Evolutionary conservation across 2,329 filamentous ascomycete species (phyloP).

Genomic region (Aspergillus quadricinctus): DNA sequence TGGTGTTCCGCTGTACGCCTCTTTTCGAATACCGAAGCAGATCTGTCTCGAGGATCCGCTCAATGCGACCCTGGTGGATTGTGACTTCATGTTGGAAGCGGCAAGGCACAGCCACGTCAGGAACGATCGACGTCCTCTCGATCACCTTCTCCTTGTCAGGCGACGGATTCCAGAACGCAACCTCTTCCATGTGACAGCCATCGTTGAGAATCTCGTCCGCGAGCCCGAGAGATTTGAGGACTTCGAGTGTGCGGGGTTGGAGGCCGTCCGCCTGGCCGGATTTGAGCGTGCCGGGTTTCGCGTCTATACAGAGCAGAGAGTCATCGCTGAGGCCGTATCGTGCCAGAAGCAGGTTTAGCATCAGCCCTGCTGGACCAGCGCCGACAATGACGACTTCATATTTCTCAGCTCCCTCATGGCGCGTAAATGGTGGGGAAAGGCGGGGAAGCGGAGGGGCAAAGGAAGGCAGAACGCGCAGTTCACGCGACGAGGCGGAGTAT

Average conservation of each 20-base stretch:
- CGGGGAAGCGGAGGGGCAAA: conserved; percentile 38
- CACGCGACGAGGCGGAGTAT: conserved; percentile 30
- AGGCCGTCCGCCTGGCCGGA: conserved; percentile 43
- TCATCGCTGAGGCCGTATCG: conserved; percentile 41
- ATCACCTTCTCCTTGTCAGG: conserved; percentile 50
- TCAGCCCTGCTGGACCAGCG: conserved; percentile 42
- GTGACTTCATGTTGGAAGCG: conserved; percentile 68
- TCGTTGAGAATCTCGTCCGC: conserved; percentile 37
- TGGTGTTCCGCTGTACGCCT: conserved; percentile 61
- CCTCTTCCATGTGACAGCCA: conserved; percentile 48
- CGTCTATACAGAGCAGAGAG: conserved; percentile 42
- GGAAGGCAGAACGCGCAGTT: conserved; percentile 38
- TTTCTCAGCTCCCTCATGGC: conserved; percentile 20
- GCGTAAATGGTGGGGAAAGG: conserved; percentile 20
- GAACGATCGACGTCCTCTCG: conserved; percentile 53
- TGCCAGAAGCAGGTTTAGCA: conserved; percentile 40
- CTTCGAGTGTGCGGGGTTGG: conserved; percentile 42
- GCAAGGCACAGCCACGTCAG: conserved; percentile 58
- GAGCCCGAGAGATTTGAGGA: conserved; percentile 40
- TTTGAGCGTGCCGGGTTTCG: conserved; percentile 36
- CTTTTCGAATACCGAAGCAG: conserved; percentile 56
- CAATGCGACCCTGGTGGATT: conserved; percentile 67
- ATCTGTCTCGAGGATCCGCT: conserved; percentile 65
- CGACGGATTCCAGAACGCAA: conserved; percentile 66
- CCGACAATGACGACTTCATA: conserved; percentile 44